phyloP scores from a whole-genome alignment of 805 yeast species.

The Candida manassasensis region DNA sequence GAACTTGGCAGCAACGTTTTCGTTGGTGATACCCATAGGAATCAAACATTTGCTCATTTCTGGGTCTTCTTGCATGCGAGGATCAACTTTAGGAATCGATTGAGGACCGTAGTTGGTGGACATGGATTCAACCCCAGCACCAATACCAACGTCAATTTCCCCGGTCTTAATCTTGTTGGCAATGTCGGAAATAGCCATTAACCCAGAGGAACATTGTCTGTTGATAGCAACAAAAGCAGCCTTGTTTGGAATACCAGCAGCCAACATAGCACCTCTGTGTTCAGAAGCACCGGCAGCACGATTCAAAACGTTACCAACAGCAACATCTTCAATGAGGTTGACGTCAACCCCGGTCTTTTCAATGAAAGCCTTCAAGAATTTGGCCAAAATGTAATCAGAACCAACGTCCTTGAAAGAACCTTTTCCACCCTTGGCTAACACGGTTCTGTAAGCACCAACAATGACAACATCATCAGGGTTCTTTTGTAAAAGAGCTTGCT shows the following conservation, averaged over 20 bases:
- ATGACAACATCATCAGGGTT: conserved; percentile 87
- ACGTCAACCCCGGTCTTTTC: conserved; percentile 47
- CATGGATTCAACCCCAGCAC: conserved; percentile 94
- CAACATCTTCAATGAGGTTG: conserved; percentile 70
- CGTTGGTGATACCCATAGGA: conserved; percentile 97
- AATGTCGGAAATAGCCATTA: conserved; percentile 84
- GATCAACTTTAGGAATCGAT: conserved; percentile 50
- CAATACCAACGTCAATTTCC: conserved; percentile 87
- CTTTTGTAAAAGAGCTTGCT: conserved; percentile 45
- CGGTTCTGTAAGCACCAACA: conserved; percentile 86
- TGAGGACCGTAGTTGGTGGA: conserved; percentile 81
- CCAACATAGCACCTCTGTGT: conserved; percentile 86
- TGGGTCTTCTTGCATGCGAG: conserved; percentile 29
- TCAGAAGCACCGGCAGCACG: conserved; percentile 93
- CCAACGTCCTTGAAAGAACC: conserved; percentile 82
- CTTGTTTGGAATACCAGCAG: conserved; percentile 83
- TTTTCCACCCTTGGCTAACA: conserved; percentile 80
- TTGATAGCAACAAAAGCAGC: conserved; percentile 80
- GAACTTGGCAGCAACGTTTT: conserved; percentile 74
- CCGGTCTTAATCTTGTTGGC: conserved; percentile 85
- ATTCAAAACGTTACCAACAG: conserved; percentile 88
- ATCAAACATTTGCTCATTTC: conserved; percentile 64
- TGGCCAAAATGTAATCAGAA: conserved; percentile 71
- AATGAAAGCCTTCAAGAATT: conserved; percentile 60
- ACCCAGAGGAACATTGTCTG: conserved; percentile 93